These are phyloP conservation scores for Cucurbita moschata DNA, from an alignment of 306 rosid species.

Conservation along the genomic window DNA sequence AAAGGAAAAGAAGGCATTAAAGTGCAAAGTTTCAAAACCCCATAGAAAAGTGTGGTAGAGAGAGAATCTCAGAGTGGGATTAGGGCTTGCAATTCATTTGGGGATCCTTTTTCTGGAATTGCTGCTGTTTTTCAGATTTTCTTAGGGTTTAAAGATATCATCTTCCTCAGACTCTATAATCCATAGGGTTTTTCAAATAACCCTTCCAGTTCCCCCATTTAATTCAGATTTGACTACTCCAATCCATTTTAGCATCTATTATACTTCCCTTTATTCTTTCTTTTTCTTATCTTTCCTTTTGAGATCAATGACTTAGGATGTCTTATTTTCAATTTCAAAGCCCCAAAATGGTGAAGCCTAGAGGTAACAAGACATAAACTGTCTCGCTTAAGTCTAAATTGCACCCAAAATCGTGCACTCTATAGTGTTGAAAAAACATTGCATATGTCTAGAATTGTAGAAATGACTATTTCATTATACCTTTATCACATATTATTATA, in stretches of 20 bases:
- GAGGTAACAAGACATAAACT: neutral
- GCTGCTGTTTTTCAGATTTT: neutral
- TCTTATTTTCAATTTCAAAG: neutral
- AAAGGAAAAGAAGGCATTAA: neutral
- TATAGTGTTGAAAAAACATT: neutral
- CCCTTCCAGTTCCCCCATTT: neutral
- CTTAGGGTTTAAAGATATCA: neutral
- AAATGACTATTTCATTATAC: no score
- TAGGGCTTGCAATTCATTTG: neutral
- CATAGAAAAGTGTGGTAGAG: neutral
- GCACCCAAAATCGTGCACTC: neutral
- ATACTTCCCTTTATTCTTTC: neutral
- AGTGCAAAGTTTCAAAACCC: neutral
- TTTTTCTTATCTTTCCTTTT: neutral
- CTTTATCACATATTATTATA: no score
- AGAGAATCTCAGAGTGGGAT: neutral
- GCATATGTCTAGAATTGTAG: neutral
- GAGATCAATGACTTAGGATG: neutral
- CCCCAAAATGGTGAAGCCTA: neutral
- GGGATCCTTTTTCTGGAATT: neutral
- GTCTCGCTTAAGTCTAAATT: neutral
- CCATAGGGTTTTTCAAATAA: neutral
- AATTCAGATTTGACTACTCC: neutral
- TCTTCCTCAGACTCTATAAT: neutral
- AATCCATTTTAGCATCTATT: neutral